Evolutionary conservation across 345 rosid species (phyloP), one percentile per base, ranked within the genome.

Genomic region (Eucalyptus brandiana): DNA sequence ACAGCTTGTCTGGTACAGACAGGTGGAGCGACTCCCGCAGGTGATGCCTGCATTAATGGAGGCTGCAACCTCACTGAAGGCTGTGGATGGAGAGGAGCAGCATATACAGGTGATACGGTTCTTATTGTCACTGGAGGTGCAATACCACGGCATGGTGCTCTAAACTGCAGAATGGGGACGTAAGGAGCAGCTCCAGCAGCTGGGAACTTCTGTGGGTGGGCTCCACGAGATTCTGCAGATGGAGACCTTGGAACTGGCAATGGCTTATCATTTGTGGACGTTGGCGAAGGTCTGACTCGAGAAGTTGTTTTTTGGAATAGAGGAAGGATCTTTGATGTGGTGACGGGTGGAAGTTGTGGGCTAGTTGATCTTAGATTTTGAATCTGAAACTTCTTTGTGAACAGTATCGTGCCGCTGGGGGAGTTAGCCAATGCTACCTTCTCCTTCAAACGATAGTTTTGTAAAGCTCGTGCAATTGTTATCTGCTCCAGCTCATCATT

Each of bases 401-500:
- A 97, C 34, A 93, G 96, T 86, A 98, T 93, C 5, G 96, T 94
- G 19, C 91, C 91, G 50, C 47, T 91, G 30, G 95, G 92, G 45
- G 96, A 93, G 91, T 90, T 95, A 37, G 93, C 94, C 67, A 90
- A 93, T 83, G 96, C 95, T 80, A 94, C 94, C 90, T 94, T 97
- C 95, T 97, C 99, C 95, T 97, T 96, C 89, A 91, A 86, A 47
- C 97, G 96, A 88, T 94, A 98, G 90, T 93, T 95, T 86, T 93
- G 90, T 90, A 98, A 89, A 42, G 99, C 98, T 45, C 98, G 94
- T 72, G 99, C 97, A 88, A 96, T 95, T 17, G 96, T 96, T 72
- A 95, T 96, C 93, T 98, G 99, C 92, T 97, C 99, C 88, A 97
- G 96, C 90, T 97, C 99, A 76, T 97, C 99, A 87, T 72, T 95